Conservation (phyloP, 2,329 filamentous ascomycete species). For the Calonectria pauciramosa region DNA sequence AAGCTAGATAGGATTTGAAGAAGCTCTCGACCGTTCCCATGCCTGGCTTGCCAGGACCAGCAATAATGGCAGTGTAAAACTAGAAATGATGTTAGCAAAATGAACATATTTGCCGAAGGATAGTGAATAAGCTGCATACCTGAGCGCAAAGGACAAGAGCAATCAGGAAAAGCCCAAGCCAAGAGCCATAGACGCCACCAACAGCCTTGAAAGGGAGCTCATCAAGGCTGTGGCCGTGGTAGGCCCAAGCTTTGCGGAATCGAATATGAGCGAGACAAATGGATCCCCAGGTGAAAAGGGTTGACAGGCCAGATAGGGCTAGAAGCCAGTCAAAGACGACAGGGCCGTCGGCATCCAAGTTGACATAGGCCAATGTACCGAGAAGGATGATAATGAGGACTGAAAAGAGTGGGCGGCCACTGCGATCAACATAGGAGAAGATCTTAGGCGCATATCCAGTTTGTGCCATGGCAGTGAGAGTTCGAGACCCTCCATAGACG, state of each 20-base stretch:
- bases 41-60: slow-evolving; percentile 49
- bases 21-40: slow-evolving; percentile 62
- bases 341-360: slow-evolving; percentile 59
- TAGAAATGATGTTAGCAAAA: slow-evolving; percentile 36
- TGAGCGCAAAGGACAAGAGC: slow-evolving; percentile 68
- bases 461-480: slow-evolving; percentile 67
- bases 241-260: slow-evolving; percentile 72
- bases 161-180: slow-evolving; percentile 71
- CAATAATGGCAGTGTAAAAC: slow-evolving; percentile 65
- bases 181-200: slow-evolving; percentile 74
- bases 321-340: slow-evolving; percentile 75
- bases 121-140: slow-evolving; percentile 50
- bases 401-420: slow-evolving; percentile 64
- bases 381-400: slow-evolving; percentile 61
- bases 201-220: slow-evolving; percentile 76
- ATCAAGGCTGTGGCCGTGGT: slow-evolving; percentile 71
- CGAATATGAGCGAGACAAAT: slow-evolving; percentile 75
- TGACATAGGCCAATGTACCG: slow-evolving; percentile 64
- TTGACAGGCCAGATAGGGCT: slow-evolving; percentile 72
- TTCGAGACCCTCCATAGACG: slow-evolving; percentile 69
- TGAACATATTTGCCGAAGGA: not conserved
- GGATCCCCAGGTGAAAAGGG: slow-evolving; percentile 76
- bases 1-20: slow-evolving; percentile 68
- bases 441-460: slow-evolving; percentile 68
- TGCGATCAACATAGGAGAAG: slow-evolving; percentile 66